Evolutionary conservation across 2,329 filamentous ascomycete species (phyloP).

Genomic region (Fusarium tanahbumbuense): DNA sequence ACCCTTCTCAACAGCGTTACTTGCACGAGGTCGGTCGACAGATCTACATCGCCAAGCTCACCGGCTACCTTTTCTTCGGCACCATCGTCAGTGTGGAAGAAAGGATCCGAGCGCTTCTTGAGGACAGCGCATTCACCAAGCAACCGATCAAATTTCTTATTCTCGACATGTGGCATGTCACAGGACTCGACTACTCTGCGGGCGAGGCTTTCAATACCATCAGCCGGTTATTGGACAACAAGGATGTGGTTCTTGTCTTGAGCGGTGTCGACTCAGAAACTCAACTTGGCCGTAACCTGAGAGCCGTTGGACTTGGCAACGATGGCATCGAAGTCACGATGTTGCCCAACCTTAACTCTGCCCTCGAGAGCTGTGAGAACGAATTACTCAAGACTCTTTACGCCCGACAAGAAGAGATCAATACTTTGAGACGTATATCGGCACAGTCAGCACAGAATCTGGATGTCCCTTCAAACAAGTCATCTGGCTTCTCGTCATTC

Average conservation of each 20-base stretch:
- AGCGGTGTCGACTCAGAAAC: constrained; percentile 83
- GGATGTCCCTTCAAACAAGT: constrained; percentile 58
- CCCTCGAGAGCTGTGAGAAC: constrained; percentile 94
- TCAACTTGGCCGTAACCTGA: constrained; percentile 80
- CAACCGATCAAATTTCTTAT: constrained; percentile 90
- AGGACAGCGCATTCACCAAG: constrained; percentile 81
- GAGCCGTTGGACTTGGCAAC: constrained; percentile 84
- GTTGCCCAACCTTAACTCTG: constrained; percentile 91
- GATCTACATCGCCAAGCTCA: constrained; percentile 90
- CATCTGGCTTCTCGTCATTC: constrained; percentile 51
- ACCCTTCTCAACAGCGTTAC: constrained; percentile 88
- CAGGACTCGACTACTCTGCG: constrained; percentile 94
- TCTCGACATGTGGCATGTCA: constrained; percentile 89
- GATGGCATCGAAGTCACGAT: constrained; percentile 80
- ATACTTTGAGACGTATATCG: constrained; percentile 56
- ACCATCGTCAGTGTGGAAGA: constrained; percentile 96
- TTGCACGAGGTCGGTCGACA: constrained; percentile 87
- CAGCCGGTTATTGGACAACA: constrained; percentile 81
- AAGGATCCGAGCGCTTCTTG: constrained; percentile 82
- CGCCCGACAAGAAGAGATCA: constrained; percentile 72
- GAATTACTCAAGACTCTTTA: constrained; percentile 87
- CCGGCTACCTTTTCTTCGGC: constrained; percentile 97
- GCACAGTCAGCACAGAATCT: constrained; percentile 58
- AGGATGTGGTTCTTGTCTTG: constrained; percentile 82
- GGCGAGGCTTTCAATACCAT: constrained; percentile 95